Base-by-base conservation (phyloP, 495 filamentous ascomycete species). In the Penicillium samsonianum region DNA sequence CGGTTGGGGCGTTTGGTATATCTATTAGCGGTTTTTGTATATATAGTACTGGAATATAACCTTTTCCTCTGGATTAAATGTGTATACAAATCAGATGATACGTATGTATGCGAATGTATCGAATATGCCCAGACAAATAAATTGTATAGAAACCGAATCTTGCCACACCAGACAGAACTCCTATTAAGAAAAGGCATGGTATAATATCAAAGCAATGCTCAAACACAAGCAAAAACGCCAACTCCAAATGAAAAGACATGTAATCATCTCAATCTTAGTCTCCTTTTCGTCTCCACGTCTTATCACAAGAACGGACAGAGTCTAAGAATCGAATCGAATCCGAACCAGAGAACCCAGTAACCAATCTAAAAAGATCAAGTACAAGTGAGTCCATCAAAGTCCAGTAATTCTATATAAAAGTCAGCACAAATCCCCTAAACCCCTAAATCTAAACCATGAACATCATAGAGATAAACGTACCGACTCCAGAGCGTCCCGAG, bases 401-500 rank as follows among this genome's bases (percentile, higher is more conserved):
- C 62, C 62, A 23, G 28, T 55, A 19, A 64, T 53, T 38, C 58
- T 64, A 25, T 26, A 17, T 17, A 2, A 14, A 4, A 51, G 50
- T 60, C 31, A 62, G 60, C 6, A 28, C 2, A 3, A 31, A 52
- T 19, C n/a, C 40, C n/a, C 37, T 6, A 46, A 41, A 22, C 31
- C 2, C 10, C n/a, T n/a, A 3, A 35, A 20, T 12, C 31, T 2
- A 17, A 33, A 8, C 16, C 6, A 16, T n/a, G 6, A 5, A 16
- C 4, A 35, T 6, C 5, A 35, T 35, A 35, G n/a, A 44, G 1
- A 25, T 12, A 31, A 45, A 49, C 59, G 7, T 48, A 66, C 66
- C 56, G 52, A 40, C 50, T 61, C 52, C 57, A 67, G 8, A 69
- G 1, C 3, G 59, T 53, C 5, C 49, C 59, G 12, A 69, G 22